Percentiles rank a stretch among this genome's conserved stretches.
Conservation (phyloP, 2,329 filamentous ascomycete genomes). For the Erysiphe neolycopersici region DNA sequence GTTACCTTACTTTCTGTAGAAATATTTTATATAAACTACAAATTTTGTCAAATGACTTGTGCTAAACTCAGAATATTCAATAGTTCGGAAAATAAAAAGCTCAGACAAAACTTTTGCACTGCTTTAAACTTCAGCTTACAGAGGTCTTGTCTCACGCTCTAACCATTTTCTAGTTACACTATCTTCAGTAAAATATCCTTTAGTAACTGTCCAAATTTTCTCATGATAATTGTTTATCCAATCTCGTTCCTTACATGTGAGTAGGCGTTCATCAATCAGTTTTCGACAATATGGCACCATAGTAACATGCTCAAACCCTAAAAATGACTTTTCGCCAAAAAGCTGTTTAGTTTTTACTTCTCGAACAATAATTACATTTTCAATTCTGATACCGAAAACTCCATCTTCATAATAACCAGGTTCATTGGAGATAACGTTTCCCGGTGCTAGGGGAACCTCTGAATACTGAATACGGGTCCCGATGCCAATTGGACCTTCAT, state of each 20-base stretch:
- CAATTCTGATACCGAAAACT: slow-evolving; percentile 80
- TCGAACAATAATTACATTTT: slow-evolving; percentile 79
- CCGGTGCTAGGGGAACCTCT: slow-evolving; percentile 68
- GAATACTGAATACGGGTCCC: slow-evolving; percentile 77
- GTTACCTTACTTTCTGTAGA: no score
- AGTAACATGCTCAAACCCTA: slow-evolving; percentile 91
- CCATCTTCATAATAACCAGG: slow-evolving; percentile 96
- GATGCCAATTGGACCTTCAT: slow-evolving; percentile 91
- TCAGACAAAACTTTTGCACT: no score
- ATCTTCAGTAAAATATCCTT: slow-evolving; percentile 47
- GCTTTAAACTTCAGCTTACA: no score
- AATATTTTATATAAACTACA: no score
- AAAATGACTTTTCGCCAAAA: slow-evolving; percentile 81
- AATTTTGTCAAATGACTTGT: no score
- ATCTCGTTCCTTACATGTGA: slow-evolving; percentile 47
- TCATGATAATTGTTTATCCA: slow-evolving; percentile 76
- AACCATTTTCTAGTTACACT: slow-evolving; percentile 52
- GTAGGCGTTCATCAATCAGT: slow-evolving; percentile 46
- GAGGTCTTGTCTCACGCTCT: slow-evolving; percentile 36
- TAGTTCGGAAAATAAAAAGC: no score
- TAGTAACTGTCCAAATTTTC: slow-evolving; percentile 61
- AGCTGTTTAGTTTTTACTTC: slow-evolving; percentile 67
- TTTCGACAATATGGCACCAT: slow-evolving; percentile 89
- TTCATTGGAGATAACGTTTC: slow-evolving; percentile 89
- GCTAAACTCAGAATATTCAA: no score